Base-by-base conservation (phyloP, 1,284 basidiomycete species). In the Chiua sp. region DNA sequence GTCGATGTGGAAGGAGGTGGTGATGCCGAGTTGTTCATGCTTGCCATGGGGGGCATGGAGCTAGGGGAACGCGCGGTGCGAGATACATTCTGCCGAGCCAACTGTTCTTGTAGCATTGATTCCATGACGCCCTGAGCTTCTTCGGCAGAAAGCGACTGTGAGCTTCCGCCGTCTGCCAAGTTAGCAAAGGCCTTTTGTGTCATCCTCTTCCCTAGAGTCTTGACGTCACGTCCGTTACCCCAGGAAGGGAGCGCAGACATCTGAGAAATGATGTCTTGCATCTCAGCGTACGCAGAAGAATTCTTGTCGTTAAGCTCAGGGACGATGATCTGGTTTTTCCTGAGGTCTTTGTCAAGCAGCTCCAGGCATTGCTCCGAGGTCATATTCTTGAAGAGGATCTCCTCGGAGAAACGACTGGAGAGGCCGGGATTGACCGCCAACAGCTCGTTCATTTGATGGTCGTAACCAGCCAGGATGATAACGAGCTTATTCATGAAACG, bases 391-490 rank as follows among this genome's bases (percentile, higher is more conserved):
- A 90, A 87, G 39, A 74, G 59, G 32, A 90, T 75, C 59, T 84
- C 80, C 44, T 87, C 84, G 1, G 86, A 81, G 77, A 90, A 90
- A 20, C 88, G 84, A 73, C 88, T 89, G 8, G 87, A 81, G 18
- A 90, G 76, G 0, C 87, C 88, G 4, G 80, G 75, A 62, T 90
- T 90, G 60, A 86, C 80, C 0, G 75, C 65, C 61, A 90, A 68
- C 5, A 90, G 77, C 20, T 75, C 61, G 63, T 90, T 87, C 78
- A 90, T 90, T 49, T 90, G 84, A 11, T 82, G 66, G 61, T 88
- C 85, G 63, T 90, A 90, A 0, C 88, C 87, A 39, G 87, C 88
- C 15, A 90, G 77, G 56, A 90, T 83, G 66, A 90, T 84, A 50
- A 90, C 77, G 26, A 90, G 71, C 67, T 87, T 88, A 26, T 77